Percentiles rank a stretch among this genome's conserved stretches.
Evolutionary conservation across 306 rosid species (phyloP).

Genomic region (Vigna trinervia): DNA sequence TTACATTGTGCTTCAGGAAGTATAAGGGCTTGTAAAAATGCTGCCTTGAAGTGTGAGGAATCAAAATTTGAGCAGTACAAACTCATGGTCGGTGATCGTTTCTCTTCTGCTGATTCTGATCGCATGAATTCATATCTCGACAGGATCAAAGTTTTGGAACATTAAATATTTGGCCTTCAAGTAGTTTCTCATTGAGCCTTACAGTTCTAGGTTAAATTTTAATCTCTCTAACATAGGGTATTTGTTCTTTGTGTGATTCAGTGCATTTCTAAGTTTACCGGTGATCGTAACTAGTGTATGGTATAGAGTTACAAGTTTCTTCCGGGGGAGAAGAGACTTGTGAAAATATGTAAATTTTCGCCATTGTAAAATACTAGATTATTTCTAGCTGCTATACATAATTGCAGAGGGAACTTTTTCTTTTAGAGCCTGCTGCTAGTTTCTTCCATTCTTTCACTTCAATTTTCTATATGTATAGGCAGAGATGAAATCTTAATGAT

Average conservation of each 20-base stretch:
- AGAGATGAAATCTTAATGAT: not conserved
- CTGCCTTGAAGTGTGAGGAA: constrained; percentile 73
- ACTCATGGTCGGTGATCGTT: constrained; percentile 60
- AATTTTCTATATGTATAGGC: constrained; percentile 8
- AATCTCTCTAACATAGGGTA: not conserved
- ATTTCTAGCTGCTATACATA: not conserved
- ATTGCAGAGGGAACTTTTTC: not conserved
- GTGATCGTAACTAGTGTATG: constrained; percentile 9
- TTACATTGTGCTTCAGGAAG: constrained; percentile 59
- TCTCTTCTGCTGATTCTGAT: constrained; percentile 53
- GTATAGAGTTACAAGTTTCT: constrained; percentile 11
- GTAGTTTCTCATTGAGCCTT: not conserved
- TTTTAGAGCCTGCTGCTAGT: not conserved
- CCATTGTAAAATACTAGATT: not conserved
- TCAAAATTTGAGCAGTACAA: constrained; percentile 77
- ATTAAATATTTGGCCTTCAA: constrained; percentile 45
- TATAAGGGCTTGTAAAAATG: constrained; percentile 67
- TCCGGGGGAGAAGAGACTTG: constrained; percentile 29
- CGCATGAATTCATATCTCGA: constrained; percentile 74
- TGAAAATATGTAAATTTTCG: constrained; percentile 32
- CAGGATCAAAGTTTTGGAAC: constrained; percentile 68
- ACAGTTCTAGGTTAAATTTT: not conserved
- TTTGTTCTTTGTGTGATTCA: not conserved
- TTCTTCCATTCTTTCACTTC: not conserved
- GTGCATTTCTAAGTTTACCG: not conserved